phyloP scores from a whole-genome alignment of 1,139 yeast genomes.

The Geotrichum fermentans region DNA sequence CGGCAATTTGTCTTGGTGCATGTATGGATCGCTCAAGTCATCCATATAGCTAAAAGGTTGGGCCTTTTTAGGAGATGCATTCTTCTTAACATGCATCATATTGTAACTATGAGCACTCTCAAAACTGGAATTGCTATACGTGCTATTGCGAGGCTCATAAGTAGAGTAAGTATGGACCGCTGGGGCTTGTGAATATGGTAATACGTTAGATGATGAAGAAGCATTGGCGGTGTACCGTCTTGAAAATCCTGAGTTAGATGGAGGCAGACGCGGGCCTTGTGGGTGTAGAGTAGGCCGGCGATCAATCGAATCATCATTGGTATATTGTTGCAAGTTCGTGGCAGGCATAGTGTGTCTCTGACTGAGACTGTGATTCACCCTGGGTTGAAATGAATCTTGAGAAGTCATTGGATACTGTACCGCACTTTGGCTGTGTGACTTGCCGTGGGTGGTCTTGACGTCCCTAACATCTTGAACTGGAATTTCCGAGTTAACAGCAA shows the following conservation, averaged over 20 bases:
- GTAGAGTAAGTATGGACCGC: neutral
- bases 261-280: slow-evolving; percentile 19
- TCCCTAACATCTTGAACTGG: neutral
- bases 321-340: neutral
- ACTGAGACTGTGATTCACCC: neutral
- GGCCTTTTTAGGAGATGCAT: slow-evolving; percentile 1
- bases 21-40: slow-evolving; percentile 16
- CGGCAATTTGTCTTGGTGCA: slow-evolving; percentile 3
- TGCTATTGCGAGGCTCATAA: slow-evolving; percentile 1
- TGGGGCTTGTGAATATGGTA: neutral
- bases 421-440: slow-evolving; percentile 1
- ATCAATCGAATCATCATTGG: neutral
- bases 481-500: neutral
- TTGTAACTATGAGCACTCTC: slow-evolving; percentile 7
- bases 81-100: neutral
- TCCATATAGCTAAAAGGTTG: slow-evolving; percentile 1
- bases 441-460: neutral
- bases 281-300: slow-evolving; percentile 14
- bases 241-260: slow-evolving; percentile 14
- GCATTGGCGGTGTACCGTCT: slow-evolving; percentile 3
- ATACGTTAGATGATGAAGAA: neutral
- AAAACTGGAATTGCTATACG: slow-evolving; percentile 9
- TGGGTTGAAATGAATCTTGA: neutral
- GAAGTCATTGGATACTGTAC: neutral
- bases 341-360: neutral